phyloP scores from a whole-genome alignment of 805 yeast species.

The Candida succiphila region DNA sequence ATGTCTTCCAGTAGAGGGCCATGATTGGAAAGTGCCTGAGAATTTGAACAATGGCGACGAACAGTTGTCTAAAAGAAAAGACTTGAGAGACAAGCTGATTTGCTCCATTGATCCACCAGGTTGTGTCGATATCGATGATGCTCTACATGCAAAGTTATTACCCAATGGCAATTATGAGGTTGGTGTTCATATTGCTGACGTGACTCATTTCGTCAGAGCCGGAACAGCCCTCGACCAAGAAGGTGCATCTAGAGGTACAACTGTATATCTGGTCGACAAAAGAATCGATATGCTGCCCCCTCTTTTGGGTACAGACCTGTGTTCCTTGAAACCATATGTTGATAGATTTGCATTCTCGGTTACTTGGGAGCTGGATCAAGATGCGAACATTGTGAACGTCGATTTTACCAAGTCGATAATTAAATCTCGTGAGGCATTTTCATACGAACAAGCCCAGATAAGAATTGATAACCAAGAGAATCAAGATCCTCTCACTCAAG shows the following conservation, averaged over 20 bases:
- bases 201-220: slow-evolving; percentile 92
- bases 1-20: slow-evolving; percentile 91
- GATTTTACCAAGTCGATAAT: slow-evolving; percentile 82
- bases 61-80: slow-evolving; percentile 56
- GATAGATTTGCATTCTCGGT: slow-evolving; percentile 95
- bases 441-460: slow-evolving; percentile 87
- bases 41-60: slow-evolving; percentile 44
- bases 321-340: slow-evolving; percentile 91
- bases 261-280: slow-evolving; percentile 93
- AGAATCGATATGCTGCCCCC: slow-evolving; percentile 98
- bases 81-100: slow-evolving; percentile 78
- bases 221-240: slow-evolving; percentile 87
- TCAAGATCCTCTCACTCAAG: slow-evolving; percentile 77
- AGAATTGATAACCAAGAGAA: slow-evolving; percentile 74
- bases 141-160: slow-evolving; percentile 74
- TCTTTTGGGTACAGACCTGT: slow-evolving; percentile 88
- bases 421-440: slow-evolving; percentile 86
- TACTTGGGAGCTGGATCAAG: slow-evolving; percentile 85
- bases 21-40: slow-evolving; percentile 84
- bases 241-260: slow-evolving; percentile 96
- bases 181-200: slow-evolving; percentile 99
- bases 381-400: slow-evolving; percentile 76
- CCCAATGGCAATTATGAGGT: slow-evolving; percentile 95
- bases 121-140: slow-evolving; percentile 98
- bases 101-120: slow-evolving; percentile 98